These are phyloP conservation scores for Tetragonia tetragonoides DNA, from an alignment of 148 eudicot genomes.

Conservation along the genomic window DNA sequence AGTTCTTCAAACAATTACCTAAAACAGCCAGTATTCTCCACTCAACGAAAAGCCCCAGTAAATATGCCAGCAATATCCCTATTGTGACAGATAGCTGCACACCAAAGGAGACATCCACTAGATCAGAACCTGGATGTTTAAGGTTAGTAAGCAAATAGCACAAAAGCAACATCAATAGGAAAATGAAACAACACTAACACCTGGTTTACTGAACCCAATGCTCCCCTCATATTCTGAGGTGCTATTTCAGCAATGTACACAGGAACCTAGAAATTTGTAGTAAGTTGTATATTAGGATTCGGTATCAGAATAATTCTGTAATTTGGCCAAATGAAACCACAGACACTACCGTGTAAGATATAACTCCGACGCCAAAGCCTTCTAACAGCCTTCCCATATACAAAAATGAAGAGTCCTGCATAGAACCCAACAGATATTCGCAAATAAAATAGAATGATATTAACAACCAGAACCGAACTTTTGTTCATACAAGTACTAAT, in stretches of 20 bases:
- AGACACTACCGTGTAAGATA: conserved; percentile 70
- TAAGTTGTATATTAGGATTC: not conserved
- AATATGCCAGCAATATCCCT: conserved; percentile 88
- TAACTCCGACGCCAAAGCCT: conserved; percentile 97
- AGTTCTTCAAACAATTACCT: conserved; percentile 40
- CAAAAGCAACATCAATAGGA: not conserved
- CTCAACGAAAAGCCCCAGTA: conserved; percentile 78
- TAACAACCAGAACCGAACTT: not conserved
- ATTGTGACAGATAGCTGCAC: conserved; percentile 86
- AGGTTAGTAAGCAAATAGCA: not conserved
- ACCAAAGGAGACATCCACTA: conserved; percentile 6
- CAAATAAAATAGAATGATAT: not conserved
- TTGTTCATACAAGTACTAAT: conserved; percentile 1
- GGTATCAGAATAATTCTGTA: not conserved
- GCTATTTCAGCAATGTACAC: conserved; percentile 97
- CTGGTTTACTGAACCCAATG: conserved; percentile 92
- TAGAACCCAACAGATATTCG: not conserved
- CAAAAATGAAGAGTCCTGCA: conserved; percentile 76
- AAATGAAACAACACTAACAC: conserved; percentile 31
- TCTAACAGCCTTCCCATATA: conserved; percentile 92
- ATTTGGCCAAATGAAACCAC: conserved; percentile 11
- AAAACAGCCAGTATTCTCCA: conserved; percentile 91
- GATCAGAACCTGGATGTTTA: not conserved
- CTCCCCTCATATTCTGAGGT: conserved; percentile 90
- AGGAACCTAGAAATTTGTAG: conserved; percentile 59